Evolutionary conservation across 371 early-diverging fungal genomes (phyloP).

Genomic region (Mucor plumbeus): DNA sequence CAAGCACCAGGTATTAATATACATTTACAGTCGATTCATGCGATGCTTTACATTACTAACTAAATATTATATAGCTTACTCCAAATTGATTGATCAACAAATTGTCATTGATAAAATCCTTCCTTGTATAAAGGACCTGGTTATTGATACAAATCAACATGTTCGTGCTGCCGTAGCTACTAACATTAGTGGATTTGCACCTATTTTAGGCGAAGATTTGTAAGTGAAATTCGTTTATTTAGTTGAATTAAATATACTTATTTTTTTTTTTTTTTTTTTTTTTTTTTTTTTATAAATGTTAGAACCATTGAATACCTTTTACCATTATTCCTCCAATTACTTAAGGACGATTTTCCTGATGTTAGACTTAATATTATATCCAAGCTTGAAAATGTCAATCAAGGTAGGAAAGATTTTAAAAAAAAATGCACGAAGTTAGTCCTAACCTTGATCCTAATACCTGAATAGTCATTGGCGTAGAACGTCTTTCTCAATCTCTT

Average conservation of each 20-base stretch:
- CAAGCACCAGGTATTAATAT: slow-evolving; percentile 75
- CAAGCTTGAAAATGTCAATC: slow-evolving; percentile 92
- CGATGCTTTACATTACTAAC: too few relatives aligned
- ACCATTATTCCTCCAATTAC: slow-evolving; percentile 91
- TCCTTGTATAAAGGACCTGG: slow-evolving; percentile 92
- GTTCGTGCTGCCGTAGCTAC: slow-evolving; percentile 95
- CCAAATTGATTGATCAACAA: slow-evolving; percentile 80
- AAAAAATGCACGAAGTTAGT: not conserved
- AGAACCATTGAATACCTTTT: slow-evolving; percentile 94
- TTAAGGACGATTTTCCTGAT: slow-evolving; percentile 97
- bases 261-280: too few relatives aligned
- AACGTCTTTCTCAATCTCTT: slow-evolving; percentile 93
- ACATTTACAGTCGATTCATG: not conserved
- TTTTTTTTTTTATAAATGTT: too few relatives aligned
- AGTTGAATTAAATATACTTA: not conserved
- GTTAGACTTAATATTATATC: slow-evolving; percentile 98
- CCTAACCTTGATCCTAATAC: not conserved
- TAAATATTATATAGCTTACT: slow-evolving; percentile 52
- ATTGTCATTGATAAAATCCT: slow-evolving; percentile 81
- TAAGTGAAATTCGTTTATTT: slow-evolving; percentile 36
- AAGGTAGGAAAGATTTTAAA: slow-evolving; percentile 55
- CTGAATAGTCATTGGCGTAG: slow-evolving; percentile 90
- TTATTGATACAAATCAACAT: slow-evolving; percentile 94
- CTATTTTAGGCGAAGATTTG: slow-evolving; percentile 92
- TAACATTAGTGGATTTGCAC: slow-evolving; percentile 93